Evolutionary conservation across 176 grass and related monocot species (phyloP).

Genomic region (Aegilops umbellulata): DNA sequence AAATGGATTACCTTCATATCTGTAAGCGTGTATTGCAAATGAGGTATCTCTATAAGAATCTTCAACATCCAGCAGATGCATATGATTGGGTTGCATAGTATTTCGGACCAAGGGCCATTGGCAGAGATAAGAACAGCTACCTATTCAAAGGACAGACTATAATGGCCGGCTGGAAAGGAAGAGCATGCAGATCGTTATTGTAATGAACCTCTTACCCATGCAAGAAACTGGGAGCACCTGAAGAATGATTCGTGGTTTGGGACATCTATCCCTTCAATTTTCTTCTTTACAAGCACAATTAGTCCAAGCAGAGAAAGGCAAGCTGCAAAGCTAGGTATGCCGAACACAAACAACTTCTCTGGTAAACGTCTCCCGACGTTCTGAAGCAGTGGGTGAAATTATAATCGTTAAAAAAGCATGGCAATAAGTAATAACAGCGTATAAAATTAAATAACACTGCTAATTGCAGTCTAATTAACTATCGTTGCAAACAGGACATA

Average conservation of each 20-base stretch:
- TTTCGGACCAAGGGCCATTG: slow-evolving; percentile 50
- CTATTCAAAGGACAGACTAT: slow-evolving; percentile 34
- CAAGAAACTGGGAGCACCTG: slow-evolving; percentile 52
- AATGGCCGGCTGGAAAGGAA: not conserved
- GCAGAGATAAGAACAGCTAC: slow-evolving; percentile 40
- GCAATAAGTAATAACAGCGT: not conserved
- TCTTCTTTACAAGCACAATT: slow-evolving; percentile 44
- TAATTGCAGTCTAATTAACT: not conserved
- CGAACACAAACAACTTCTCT: slow-evolving; percentile 48
- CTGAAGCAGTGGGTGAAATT: slow-evolving; percentile 23
- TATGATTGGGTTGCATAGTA: slow-evolving; percentile 64
- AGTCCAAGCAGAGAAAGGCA: slow-evolving; percentile 53
- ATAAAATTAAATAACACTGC: not conserved
- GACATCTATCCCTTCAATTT: slow-evolving; percentile 33
- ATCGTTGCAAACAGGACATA: too few relatives aligned
- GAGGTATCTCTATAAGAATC: slow-evolving; percentile 74
- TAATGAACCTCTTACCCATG: slow-evolving; percentile 61
- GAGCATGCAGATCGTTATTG: not conserved
- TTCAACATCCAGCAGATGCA: slow-evolving; percentile 86
- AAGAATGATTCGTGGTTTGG: slow-evolving; percentile 52
- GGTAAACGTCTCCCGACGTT: slow-evolving; percentile 35
- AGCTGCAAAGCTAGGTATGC: slow-evolving; percentile 55
- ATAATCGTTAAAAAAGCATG: not conserved
- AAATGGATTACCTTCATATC: slow-evolving; percentile 53
- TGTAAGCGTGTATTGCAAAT: slow-evolving; percentile 64